phyloP scores from a whole-genome alignment of 2,329 filamentous ascomycete species.

The Malbranchea cinnamomea region DNA sequence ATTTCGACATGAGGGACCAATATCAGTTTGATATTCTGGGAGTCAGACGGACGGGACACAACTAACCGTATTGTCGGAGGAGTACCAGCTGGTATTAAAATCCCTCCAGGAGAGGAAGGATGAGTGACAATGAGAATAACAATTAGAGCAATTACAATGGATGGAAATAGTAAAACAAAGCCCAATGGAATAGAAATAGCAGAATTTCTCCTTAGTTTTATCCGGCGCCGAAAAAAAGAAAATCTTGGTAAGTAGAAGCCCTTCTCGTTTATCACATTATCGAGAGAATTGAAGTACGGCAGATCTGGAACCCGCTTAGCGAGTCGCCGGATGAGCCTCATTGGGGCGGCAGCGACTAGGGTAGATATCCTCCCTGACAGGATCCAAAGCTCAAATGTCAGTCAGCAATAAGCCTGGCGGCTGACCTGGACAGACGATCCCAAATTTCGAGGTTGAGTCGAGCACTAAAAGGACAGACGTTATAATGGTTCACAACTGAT shows the following conservation, averaged over 20 bases:
- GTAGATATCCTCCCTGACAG: neutral
- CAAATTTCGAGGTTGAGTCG: too few relatives aligned
- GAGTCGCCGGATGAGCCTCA: constrained; percentile 40
- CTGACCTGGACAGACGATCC: too few relatives aligned
- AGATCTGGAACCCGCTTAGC: constrained; percentile 35
- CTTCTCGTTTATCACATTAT: constrained; percentile 32
- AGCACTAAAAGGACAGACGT: too few relatives aligned
- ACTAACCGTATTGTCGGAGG: constrained; percentile 78
- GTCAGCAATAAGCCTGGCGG: too few relatives aligned
- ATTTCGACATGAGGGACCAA: constrained; percentile 7
- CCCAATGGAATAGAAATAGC: constrained; percentile 84
- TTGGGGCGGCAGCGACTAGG: constrained; percentile 20
- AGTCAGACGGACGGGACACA: constrained; percentile 4
- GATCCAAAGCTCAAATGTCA: neutral
- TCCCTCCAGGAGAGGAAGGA: constrained; percentile 64
- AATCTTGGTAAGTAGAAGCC: constrained; percentile 36
- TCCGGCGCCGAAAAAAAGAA: constrained; percentile 70
- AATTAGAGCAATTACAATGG: constrained; percentile 81
- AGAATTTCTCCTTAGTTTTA: constrained; percentile 83
- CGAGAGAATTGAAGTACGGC: constrained; percentile 29
- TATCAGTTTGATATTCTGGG: constrained; percentile 10
- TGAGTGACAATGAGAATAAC: constrained; percentile 79
- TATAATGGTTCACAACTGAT: too few relatives aligned
- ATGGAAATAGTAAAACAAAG: constrained; percentile 81
- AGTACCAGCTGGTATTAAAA: constrained; percentile 74